phyloP scores from a whole-genome alignment of 331 rosid genomes.

The Arachis monticola region DNA sequence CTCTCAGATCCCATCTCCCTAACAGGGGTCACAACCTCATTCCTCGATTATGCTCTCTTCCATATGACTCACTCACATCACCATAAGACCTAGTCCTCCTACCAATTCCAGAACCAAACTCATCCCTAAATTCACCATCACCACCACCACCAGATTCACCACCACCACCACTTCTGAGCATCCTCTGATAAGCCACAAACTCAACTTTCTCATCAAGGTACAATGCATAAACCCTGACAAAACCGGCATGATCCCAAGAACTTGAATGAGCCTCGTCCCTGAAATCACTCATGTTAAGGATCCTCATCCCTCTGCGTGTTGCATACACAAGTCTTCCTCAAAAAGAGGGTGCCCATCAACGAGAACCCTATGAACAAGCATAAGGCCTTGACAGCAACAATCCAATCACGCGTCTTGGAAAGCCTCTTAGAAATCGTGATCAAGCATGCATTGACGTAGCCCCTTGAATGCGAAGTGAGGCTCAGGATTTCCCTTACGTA shows the following conservation, averaged over 20 bases:
- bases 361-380: constrained; percentile 80
- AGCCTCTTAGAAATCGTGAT: constrained; percentile 68
- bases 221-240: constrained; percentile 64
- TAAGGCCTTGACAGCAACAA: constrained; percentile 84
- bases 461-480: constrained; percentile 60
- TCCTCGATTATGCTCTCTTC: constrained; percentile 42
- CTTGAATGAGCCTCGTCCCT: constrained; percentile 79
- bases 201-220: constrained; percentile 78
- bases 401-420: constrained; percentile 82
- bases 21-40: constrained; percentile 55
- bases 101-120: constrained; percentile 39
- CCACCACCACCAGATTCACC: constrained; percentile 37
- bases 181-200: constrained; percentile 58
- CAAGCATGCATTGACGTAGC: constrained; percentile 67
- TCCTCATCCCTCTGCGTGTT: constrained; percentile 58
- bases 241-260: constrained; percentile 70
- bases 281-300: constrained; percentile 68
- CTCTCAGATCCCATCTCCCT: constrained; percentile 72
- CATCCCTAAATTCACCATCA: constrained; percentile 47
- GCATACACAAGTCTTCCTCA: constrained; percentile 65
- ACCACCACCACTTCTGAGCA: constrained; percentile 20
- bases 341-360: constrained; percentile 76
- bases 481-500: constrained; percentile 62
- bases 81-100: constrained; percentile 55
- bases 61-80: constrained; percentile 47